phyloP scores from a whole-genome alignment of 805 yeast genomes.

The Lipomyces orientalis region DNA sequence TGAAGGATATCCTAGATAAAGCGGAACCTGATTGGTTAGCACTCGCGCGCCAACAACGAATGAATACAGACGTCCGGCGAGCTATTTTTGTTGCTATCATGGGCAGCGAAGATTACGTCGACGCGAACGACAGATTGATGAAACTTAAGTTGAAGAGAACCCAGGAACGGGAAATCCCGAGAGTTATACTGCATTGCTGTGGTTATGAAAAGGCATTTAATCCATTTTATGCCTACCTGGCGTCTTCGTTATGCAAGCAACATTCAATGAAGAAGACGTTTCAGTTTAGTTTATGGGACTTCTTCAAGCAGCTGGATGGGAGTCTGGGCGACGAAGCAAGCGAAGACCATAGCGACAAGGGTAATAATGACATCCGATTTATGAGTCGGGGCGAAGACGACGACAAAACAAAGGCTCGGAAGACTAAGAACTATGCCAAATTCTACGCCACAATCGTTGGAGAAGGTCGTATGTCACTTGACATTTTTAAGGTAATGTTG shows the following conservation, averaged over 20 bases:
- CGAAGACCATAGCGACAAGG: conserved; percentile 44
- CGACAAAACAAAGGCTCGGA: conserved; percentile 63
- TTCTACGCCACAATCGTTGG: conserved; percentile 79
- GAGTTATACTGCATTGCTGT: conserved; percentile 83
- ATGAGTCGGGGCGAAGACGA: conserved; percentile 40
- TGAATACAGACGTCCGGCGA: conserved; percentile 94
- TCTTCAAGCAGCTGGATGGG: conserved; percentile 70
- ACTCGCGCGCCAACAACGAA: conserved; percentile 81
- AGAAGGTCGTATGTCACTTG: conserved; percentile 75
- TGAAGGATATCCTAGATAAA: conserved; percentile 66
- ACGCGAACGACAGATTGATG: conserved; percentile 81
- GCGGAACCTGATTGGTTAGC: conserved; percentile 88
- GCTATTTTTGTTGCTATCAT: conserved; percentile 92
- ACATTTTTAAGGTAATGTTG: conserved; percentile 52
- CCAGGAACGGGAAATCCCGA: conserved; percentile 87
- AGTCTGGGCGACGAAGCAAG: conserved; percentile 51
- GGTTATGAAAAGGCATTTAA: conserved; percentile 82
- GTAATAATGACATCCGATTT: conserved; percentile 39
- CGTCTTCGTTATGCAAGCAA: conserved; percentile 73
- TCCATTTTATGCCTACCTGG: conserved; percentile 86
- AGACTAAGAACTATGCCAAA: conserved; percentile 74
- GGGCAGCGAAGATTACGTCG: conserved; percentile 92
- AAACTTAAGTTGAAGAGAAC: conserved; percentile 76
- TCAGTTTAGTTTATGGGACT: conserved; percentile 90
- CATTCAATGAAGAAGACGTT: conserved; percentile 73